Evolutionary conservation across 495 filamentous ascomycete species (phyloP).

Genomic region (Penicillium argentinense): DNA sequence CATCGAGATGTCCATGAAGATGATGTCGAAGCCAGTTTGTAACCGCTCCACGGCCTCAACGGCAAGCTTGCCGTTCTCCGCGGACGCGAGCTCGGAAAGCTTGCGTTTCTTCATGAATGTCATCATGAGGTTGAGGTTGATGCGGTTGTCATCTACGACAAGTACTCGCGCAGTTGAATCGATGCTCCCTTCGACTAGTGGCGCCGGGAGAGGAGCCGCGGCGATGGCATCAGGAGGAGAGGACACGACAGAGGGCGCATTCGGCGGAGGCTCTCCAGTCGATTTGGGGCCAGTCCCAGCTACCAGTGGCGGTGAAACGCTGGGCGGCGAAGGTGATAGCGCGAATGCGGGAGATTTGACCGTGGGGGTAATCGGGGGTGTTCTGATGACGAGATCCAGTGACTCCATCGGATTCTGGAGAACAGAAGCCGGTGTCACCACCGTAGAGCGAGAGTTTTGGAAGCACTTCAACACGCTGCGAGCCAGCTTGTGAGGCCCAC

Average conservation of each 20-base stretch:
- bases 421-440: conserved; percentile 11
- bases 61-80: conserved; percentile 54
- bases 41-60: conserved; percentile 48
- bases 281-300: background rate
- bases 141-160: conserved; percentile 73
- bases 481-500: conserved; percentile 65
- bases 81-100: conserved; percentile 39
- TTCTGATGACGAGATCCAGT: conserved; percentile 8
- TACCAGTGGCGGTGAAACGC: background rate
- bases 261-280: background rate
- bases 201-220: conserved; percentile 11
- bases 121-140: conserved; percentile 69
- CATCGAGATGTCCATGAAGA: conserved; percentile 75
- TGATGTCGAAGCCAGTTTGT: conserved; percentile 49
- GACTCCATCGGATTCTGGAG: conserved; percentile 16
- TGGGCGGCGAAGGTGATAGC: background rate
- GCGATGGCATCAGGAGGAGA: conserved; percentile 8
- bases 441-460: conserved; percentile 15
- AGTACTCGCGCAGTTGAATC: conserved; percentile 43
- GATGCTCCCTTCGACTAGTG: background rate
- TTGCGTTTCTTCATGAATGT: conserved; percentile 58
- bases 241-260: conserved; percentile 8
- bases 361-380: conserved; percentile 2
- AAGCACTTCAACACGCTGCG: conserved; percentile 47
- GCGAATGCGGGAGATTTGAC: background rate